Conservation (phyloP, 208 protist genomes). For the Crithidia acanthocephali region DNA sequence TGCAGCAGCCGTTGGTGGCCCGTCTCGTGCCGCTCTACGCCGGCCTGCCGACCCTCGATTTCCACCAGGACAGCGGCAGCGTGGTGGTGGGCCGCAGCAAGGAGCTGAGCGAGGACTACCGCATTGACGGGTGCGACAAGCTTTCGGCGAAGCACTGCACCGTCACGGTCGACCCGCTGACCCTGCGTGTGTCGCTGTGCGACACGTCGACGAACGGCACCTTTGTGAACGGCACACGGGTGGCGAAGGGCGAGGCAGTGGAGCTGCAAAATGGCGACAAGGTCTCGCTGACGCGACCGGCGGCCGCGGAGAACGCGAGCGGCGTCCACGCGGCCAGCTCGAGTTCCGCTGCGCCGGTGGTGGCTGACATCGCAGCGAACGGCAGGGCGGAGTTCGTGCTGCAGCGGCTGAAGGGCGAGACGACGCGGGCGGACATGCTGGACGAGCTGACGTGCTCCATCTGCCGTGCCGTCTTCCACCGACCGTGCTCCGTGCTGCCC, state of each 20-base stretch:
- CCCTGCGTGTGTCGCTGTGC: slow-evolving; percentile 49
- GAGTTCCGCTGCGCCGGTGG: neutral
- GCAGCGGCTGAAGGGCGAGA: slow-evolving; percentile 55
- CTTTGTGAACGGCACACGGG: slow-evolving; percentile 69
- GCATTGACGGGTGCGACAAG: slow-evolving; percentile 50
- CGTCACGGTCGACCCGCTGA: slow-evolving; percentile 61
- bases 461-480: slow-evolving; percentile 69
- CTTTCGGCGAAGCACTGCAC: slow-evolving; percentile 81
- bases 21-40: slow-evolving; percentile 60
- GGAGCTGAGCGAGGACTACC: slow-evolving; percentile 61
- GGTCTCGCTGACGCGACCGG: slow-evolving; percentile 48
- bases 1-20: slow-evolving; percentile 70
- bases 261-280: slow-evolving; percentile 61
- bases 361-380: slow-evolving; percentile 12
- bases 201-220: slow-evolving; percentile 87
- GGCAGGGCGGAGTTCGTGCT: slow-evolving; percentile 56
- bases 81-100: slow-evolving; percentile 73
- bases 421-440: slow-evolving; percentile 37
- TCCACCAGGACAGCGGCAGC: slow-evolving; percentile 49
- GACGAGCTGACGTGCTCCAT: slow-evolving; percentile 84
- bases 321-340: no score
- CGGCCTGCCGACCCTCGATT: slow-evolving; percentile 21
- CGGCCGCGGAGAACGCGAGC: neutral
- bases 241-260: slow-evolving; percentile 43
- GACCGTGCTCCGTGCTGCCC: slow-evolving; percentile 78